These are phyloP conservation scores for Prunus padus DNA, from an alignment of 306 rosid genomes.

Conservation along the genomic window DNA sequence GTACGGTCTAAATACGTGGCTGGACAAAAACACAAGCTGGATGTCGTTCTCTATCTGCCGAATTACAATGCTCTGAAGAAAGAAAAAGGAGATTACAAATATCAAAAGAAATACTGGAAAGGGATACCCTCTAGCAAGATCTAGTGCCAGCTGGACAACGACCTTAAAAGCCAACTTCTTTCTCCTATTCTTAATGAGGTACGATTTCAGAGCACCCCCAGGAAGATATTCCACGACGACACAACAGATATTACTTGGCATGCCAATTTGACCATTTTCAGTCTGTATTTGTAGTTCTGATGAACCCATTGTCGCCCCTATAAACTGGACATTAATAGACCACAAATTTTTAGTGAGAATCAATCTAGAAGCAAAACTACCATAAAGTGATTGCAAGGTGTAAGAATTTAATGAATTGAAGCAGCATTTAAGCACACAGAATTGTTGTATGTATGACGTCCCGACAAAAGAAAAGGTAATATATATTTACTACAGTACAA, in stretches of 20 bases:
- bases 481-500: background rate
- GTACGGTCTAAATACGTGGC: conserved; percentile 18
- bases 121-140: conserved; percentile 93
- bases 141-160: conserved; percentile 87
- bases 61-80: conserved; percentile 17
- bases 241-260: conserved; percentile 92
- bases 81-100: conserved; percentile 5
- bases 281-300: conserved; percentile 88
- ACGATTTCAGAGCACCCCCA: conserved; percentile 81
- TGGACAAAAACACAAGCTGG: conserved; percentile 5
- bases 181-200: conserved; percentile 86
- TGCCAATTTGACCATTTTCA: conserved; percentile 78
- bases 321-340: conserved; percentile 55
- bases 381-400: background rate
- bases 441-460: background rate
- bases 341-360: conserved; percentile 5
- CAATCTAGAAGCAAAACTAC: background rate
- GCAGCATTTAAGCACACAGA: conserved; percentile 5
- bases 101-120: background rate
- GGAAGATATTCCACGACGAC: conserved; percentile 95
- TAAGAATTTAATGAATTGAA: background rate
- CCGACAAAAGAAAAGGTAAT: background rate
- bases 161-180: conserved; percentile 90
- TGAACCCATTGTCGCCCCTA: conserved; percentile 95
- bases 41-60: conserved; percentile 18